Conservation (phyloP, 1,139 yeast genomes). For the Hyphopichia fennica region DNA sequence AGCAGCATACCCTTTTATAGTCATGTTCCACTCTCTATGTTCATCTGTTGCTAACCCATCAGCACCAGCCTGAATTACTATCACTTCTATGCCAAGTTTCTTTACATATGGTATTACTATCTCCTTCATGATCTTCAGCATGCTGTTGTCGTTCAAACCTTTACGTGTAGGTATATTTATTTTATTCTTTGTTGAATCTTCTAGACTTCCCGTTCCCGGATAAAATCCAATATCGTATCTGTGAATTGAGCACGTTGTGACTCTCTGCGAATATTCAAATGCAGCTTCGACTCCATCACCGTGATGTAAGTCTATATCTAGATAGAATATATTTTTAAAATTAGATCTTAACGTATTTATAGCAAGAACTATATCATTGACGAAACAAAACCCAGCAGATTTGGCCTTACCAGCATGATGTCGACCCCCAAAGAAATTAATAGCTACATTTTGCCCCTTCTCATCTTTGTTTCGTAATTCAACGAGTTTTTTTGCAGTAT, state of each 20-base stretch:
- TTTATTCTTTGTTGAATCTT: constrained; percentile 27
- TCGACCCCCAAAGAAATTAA: constrained; percentile 82
- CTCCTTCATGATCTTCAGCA: constrained; percentile 36
- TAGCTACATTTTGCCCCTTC: constrained; percentile 21
- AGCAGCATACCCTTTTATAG: constrained; percentile 49
- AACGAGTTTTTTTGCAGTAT: constrained; percentile 42
- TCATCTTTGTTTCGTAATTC: neutral
- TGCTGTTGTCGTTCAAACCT: constrained; percentile 52
- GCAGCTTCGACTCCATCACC: constrained; percentile 80
- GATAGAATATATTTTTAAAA: constrained; percentile 53
- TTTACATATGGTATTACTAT: constrained; percentile 46
- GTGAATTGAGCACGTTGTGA: constrained; percentile 65
- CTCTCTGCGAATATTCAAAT: constrained; percentile 55
- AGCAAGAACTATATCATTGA: constrained; percentile 64
- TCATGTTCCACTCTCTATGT: constrained; percentile 67
- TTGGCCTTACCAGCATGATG: constrained; percentile 61
- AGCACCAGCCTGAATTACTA: constrained; percentile 69
- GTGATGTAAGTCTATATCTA: constrained; percentile 76
- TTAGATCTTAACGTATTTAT: constrained; percentile 47
- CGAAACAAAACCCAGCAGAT: constrained; percentile 75
- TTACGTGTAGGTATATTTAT: constrained; percentile 58
- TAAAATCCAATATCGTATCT: constrained; percentile 65
- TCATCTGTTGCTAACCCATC: constrained; percentile 65
- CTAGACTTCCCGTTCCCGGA: constrained; percentile 64
- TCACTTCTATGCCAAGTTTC: constrained; percentile 45